phyloP scores from a whole-genome alignment of 1,284 basidiomycete species.

The Microbotryum violaceum region DNA sequence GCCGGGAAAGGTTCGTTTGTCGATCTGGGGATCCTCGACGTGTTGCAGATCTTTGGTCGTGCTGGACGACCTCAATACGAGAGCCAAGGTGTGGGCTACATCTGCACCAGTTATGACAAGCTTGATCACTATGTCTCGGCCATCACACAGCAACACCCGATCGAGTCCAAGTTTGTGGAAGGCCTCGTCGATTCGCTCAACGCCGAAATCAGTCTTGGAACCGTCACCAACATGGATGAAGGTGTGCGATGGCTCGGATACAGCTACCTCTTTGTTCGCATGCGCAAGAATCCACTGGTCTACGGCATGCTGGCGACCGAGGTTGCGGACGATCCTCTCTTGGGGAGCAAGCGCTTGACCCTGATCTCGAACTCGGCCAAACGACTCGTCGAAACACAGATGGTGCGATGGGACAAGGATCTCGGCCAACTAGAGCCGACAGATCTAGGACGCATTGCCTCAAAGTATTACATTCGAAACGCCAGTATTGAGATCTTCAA shows the following conservation, averaged over 20 bases:
- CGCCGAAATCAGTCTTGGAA: slow-evolving; percentile 90
- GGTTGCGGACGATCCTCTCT: slow-evolving; percentile 64
- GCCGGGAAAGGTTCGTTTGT: slow-evolving; percentile 79
- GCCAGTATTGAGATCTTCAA: slow-evolving; percentile 87
- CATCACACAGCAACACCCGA: slow-evolving; percentile 60
- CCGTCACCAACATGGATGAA: slow-evolving; percentile 79
- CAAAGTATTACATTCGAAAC: slow-evolving; percentile 89
- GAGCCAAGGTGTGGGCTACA: slow-evolving; percentile 90
- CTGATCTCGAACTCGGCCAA: slow-evolving; percentile 65
- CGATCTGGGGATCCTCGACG: slow-evolving; percentile 90
- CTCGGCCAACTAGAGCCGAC: slow-evolving; percentile 64
- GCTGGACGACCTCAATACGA: slow-evolving; percentile 92
- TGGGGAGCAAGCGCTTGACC: slow-evolving; percentile 65
- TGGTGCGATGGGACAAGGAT: slow-evolving; percentile 69
- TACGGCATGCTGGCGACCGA: slow-evolving; percentile 81
- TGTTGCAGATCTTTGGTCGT: slow-evolving; percentile 91
- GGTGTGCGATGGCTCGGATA: slow-evolving; percentile 95
- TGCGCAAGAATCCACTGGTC: slow-evolving; percentile 83
- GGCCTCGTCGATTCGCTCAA: slow-evolving; percentile 91
- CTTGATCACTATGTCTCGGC: slow-evolving; percentile 65
- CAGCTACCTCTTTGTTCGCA: slow-evolving; percentile 93
- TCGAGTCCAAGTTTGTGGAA: slow-evolving; percentile 85
- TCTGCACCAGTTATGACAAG: slow-evolving; percentile 90
- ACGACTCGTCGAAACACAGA: slow-evolving; percentile 64
- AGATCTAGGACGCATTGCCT: slow-evolving; percentile 87